Base-by-base conservation (phyloP, 306 rosid species). In the Ochetophila trinervis region DNA sequence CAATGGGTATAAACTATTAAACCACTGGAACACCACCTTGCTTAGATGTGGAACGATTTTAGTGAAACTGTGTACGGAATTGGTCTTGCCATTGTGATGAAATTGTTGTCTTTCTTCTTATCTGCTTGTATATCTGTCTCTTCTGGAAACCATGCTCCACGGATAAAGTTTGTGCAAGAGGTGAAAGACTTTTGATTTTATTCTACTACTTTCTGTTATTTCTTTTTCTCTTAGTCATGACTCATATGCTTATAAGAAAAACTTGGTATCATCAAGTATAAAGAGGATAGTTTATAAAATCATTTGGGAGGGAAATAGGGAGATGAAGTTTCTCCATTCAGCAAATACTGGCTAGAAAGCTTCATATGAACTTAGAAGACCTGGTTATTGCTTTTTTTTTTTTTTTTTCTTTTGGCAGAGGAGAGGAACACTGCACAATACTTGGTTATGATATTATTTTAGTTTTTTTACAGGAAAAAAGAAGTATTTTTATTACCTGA, bases 1-100 rank as follows among this genome's bases (percentile, higher is more conserved):
- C 51, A 47, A 47, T 47, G 15, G 24, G 60, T 66, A 51, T 22
- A 20, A 53, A 62, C 20, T 16, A 35, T 55, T 54, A 62, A 60
- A 63, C 70, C 13, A 48, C 42, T 14, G 5, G 47, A 4, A 27
- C 32, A 27, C 22, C 15, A 24, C 18, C 23, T 40, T 37, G 63
- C 4, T 19, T 60, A 42, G 53, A 32, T 11, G 42, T 53, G 14
- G 15, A 51, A 24, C 6, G 2, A 27, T 37, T 21, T 9, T 45
- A 49, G 54, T 76, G 57, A 36, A 32, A 19, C 37, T 20, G 19
- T 12, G 32, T 32, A 12, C 18, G n/a, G 32, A 12, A 8, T 65
- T 14, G 15, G 12, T 3, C 1, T 65, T 35, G 19, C 48, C 35
- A n/a, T 61, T 17, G 5, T 32, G 4, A 30, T 47, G 56, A 34